Base-by-base conservation (phyloP, 129 eudicot genomes). In the Rutidosis leptorrhynchoides region DNA sequence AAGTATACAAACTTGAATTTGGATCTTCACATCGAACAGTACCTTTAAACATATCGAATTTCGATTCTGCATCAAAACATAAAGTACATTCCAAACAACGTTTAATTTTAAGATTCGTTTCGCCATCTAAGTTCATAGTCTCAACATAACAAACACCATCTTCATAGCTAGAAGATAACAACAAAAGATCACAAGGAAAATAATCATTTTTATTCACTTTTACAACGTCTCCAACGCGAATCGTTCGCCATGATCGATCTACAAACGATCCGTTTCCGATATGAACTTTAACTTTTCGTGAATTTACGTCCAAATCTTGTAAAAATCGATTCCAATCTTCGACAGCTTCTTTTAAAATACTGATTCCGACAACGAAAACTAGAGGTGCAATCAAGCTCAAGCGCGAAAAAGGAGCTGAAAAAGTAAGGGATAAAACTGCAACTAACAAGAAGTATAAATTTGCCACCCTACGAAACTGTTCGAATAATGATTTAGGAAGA, bases 101-200 rank as follows among this genome's bases (percentile, higher is more conserved):
- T 51, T 82, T 82, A 21, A 82, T 72, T 78, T 82, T 82, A 7
- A 82, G 78, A 71, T 82, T 82, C 29, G 87, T 82, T 71, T 82
- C 83, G 5, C 87, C 87, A 25, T 82, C 87, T 62, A 82, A 69
- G 42, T 82, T 82, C 87, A 82, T 82, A 0, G 87, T 82, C 48
- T 82, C 87, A 1, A 82, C 87, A 43, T 82, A 82, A 52, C 83
- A 82, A 71, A 82, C 69, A 8, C 87, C 87, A 43, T 82, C 87
- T 68, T 74, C 87, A 49, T 78, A 82, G 64, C 87, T 78, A 52
- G 87, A 82, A 56, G 87, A 82, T 58, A 82, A 49, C 7, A 78
- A 37, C 23, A 82, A 8, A 25, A 78, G 77, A 75, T 82, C 87
- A 66, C 83, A 20, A 0, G 87, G 81, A 29, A 82, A 82, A 78